Conservation (phyloP, 2,329 filamentous ascomycete genomes). For the Fusarium temperatum region DNA sequence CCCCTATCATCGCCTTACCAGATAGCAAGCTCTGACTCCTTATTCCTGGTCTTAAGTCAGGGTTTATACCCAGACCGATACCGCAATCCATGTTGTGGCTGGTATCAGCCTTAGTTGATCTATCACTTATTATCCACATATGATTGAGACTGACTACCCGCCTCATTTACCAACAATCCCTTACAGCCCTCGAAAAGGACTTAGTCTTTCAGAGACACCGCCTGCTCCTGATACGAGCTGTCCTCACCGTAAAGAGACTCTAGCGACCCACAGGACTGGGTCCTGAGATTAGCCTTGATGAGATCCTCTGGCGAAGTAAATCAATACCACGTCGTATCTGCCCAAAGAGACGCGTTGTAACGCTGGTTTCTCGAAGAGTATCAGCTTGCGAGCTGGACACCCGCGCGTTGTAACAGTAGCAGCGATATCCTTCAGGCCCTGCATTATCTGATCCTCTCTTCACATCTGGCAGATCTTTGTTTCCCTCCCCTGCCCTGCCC, state of each 20-base stretch:
- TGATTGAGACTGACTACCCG: neutral
- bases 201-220: neutral
- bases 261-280: conserved; percentile 22
- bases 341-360: conserved; percentile 9
- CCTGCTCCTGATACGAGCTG: neutral
- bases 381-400: conserved; percentile 22
- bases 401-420: conserved; percentile 8
- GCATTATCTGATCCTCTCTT: conserved; percentile 17
- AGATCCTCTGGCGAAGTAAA: conserved; percentile 25
- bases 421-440: neutral
- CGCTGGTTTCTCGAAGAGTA: conserved; percentile 8
- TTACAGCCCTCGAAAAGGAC: neutral
- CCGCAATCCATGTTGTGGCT: conserved; percentile 16
- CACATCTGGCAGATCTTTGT: conserved; percentile 6
- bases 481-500: neutral
- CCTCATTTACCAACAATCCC: conserved; percentile 15
- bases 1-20: conserved; percentile 4
- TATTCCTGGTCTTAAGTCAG: neutral
- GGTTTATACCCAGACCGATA: neutral
- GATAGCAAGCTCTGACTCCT: neutral
- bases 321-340: conserved; percentile 22
- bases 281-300: conserved; percentile 23
- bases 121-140: conserved; percentile 6
- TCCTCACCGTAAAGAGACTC: conserved; percentile 9
- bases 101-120: conserved; percentile 14